Percentiles rank a stretch among this genome's conserved stretches.
Evolutionary conservation across 1,139 yeast genomes (phyloP).

Genomic region (Geotrichum citri-aurantii): DNA sequence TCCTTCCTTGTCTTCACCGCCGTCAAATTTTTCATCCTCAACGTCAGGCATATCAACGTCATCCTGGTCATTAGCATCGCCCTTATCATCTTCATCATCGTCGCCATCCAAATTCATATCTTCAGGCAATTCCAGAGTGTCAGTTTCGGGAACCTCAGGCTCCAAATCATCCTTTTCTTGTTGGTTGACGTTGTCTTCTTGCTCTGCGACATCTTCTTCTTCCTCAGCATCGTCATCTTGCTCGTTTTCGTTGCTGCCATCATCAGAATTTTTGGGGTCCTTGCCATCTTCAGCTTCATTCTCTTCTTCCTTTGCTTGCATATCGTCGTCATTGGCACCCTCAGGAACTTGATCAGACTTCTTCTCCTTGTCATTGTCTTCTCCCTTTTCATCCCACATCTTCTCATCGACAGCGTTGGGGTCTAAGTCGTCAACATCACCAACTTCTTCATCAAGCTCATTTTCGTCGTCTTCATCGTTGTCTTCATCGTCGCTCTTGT

Average conservation of each 20-base stretch:
- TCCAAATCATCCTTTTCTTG: slow-evolving; percentile 70
- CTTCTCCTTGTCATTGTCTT: slow-evolving; percentile 61
- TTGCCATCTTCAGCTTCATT: slow-evolving; percentile 69
- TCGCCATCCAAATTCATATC: slow-evolving; percentile 75
- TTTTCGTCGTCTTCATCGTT: slow-evolving; percentile 50
- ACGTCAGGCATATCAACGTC: slow-evolving; percentile 38
- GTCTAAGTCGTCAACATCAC: slow-evolving; percentile 83
- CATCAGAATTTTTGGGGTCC: slow-evolving; percentile 56
- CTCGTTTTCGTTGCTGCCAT: slow-evolving; percentile 26
- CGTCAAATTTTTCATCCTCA: slow-evolving; percentile 27
- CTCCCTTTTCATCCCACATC: slow-evolving; percentile 96
- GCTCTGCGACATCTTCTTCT: slow-evolving; percentile 39
- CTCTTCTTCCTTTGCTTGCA: slow-evolving; percentile 65
- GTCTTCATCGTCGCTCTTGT: slow-evolving; percentile 50
- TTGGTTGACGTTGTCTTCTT: slow-evolving; percentile 44
- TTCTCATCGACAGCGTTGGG: slow-evolving; percentile 96
- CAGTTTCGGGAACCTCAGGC: slow-evolving; percentile 70
- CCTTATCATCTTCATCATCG: slow-evolving; percentile 43
- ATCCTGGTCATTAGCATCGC: slow-evolving; percentile 32
- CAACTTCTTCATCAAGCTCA: slow-evolving; percentile 80
- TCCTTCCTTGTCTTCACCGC: slow-evolving; percentile 53
- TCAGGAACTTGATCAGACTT: slow-evolving; percentile 62
- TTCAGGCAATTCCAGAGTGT: slow-evolving; percentile 78
- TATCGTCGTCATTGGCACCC: slow-evolving; percentile 49
- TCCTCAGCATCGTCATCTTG: slow-evolving; percentile 36